Percentiles rank a stretch among this genome's conserved stretches.
These are phyloP conservation scores for Bipolaris cookei DNA, from an alignment of 2,329 filamentous ascomycete species.

Conservation along the genomic window DNA sequence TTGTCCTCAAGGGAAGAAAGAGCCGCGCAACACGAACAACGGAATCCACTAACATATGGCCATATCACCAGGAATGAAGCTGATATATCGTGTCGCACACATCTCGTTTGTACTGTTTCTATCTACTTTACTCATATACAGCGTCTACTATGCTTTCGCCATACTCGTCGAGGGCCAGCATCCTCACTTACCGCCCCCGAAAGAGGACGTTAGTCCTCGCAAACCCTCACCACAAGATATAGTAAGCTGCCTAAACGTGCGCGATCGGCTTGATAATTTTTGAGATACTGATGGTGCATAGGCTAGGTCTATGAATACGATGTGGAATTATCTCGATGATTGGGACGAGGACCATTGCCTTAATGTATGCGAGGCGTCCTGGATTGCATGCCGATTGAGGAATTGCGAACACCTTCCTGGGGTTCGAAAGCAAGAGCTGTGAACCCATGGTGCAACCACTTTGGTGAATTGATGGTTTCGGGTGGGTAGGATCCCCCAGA, in stretches of 20 bases:
- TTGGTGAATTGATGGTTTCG: background rate
- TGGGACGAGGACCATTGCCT: constrained; percentile 23
- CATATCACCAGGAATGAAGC: constrained; percentile 3
- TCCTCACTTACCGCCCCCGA: background rate
- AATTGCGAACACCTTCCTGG: constrained; percentile 18
- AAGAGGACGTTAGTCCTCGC: constrained; percentile 1
- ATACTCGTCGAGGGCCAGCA: constrained; percentile 3
- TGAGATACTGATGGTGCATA: background rate
- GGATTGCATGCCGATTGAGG: constrained; percentile 22
- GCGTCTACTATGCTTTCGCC: constrained; percentile 15
- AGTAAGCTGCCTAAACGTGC: background rate
- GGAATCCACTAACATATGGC: background rate
- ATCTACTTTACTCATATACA: constrained; percentile 8
- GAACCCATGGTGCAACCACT: background rate
- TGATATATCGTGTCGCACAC: constrained; percentile 8
- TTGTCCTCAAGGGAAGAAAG: background rate
- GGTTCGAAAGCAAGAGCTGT: constrained; percentile 20
- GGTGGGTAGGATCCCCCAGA: too few species aligned
- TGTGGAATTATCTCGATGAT: constrained; percentile 24
- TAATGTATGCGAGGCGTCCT: constrained; percentile 24
- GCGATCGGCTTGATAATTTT: background rate
- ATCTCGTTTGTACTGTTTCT: constrained; percentile 8
- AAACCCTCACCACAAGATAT: constrained; percentile 19
- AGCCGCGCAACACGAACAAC: background rate
- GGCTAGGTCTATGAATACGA: constrained; percentile 26